Conservation (phyloP, 345 rosid species). For the Raphanus raphanistrum region DNA sequence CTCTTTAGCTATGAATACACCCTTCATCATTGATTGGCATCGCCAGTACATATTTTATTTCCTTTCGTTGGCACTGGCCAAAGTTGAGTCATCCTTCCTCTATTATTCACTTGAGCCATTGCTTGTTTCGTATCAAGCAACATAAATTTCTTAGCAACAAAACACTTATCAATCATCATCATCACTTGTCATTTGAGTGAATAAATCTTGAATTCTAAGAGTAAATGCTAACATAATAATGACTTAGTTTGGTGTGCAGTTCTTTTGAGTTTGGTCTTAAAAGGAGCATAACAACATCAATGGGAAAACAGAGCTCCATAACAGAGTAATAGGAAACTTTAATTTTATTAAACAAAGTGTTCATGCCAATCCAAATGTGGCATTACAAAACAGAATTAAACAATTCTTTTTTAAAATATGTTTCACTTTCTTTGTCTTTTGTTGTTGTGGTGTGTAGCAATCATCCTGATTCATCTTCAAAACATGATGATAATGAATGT, state of each 20-base stretch:
- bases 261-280: not conserved
- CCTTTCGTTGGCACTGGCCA: slow-evolving; percentile 25
- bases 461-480: not conserved
- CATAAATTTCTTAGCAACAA: not conserved
- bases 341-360: not conserved
- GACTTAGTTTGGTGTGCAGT: not conserved
- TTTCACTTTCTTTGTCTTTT: not conserved
- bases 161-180: not conserved
- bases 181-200: not conserved
- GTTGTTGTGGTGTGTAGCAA: not conserved
- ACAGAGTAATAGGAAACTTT: not conserved
- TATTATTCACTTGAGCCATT: not conserved
- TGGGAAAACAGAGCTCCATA: not conserved
- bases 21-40: slow-evolving; percentile 7
- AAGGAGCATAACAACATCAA: slow-evolving; percentile 5
- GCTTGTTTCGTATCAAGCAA: not conserved
- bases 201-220: not conserved
- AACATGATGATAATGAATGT: not conserved
- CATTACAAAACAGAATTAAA: no score
- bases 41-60: not conserved
- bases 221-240: not conserved
- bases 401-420: no score
- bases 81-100: not conserved
- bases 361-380: not conserved
- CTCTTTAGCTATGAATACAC: slow-evolving; percentile 10